Evolutionary conservation across 1,139 yeast species (phyloP), one percentile per base, ranked within the genome.

Genomic region (Sugiyamaella novakii): DNA sequence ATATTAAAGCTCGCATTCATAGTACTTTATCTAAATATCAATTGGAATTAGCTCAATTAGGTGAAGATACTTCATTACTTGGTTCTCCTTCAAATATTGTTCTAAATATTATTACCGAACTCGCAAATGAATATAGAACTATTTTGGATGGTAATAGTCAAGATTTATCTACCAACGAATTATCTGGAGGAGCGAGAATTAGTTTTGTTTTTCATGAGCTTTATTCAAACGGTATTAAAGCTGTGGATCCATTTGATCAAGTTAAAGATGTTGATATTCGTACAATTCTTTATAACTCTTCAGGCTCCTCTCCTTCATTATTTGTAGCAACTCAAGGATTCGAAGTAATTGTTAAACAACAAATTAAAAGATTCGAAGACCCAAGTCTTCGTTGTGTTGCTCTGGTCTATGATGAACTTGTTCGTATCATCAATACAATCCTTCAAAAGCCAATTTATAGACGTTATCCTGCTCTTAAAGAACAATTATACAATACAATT

Each of bases 311-410:
- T 0, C 98, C 98, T n/a, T 87, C 96, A 3, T 76, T 92, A 61
- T 92, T 92, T 71, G 98, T 92, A 52, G 98, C 98, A 41, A 92
- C 98, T 5, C 92, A 88, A 63, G 98, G 98, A 0, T 92, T 92
- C 66, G 98, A 92, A 70, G 96, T 91, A 17, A 80, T 92, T 61
- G 98, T 92, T 40, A 89, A 87, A 69, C 96, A 92, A 69, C 98
- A 92, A 70, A 91, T 92, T 58, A 83, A 77, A 61, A 81, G 98
- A 69, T 88, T 92, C 75, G 97, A 92, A 70, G 98, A 92, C 59
- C 98, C 98, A 8, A 77, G 95, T 7, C 63, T 87, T 53, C 82
- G 96, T 64, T 87, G 98, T 74, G 89, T 91, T 55, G 81, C 86
- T 55, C 79, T 92, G 62, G 88, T 92, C 47, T 92, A 88, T 68